Evolutionary conservation across 2,329 filamentous ascomycete genomes (phyloP), one percentile per base, ranked within the genome.

Genomic region (Fusarium sp.): DNA sequence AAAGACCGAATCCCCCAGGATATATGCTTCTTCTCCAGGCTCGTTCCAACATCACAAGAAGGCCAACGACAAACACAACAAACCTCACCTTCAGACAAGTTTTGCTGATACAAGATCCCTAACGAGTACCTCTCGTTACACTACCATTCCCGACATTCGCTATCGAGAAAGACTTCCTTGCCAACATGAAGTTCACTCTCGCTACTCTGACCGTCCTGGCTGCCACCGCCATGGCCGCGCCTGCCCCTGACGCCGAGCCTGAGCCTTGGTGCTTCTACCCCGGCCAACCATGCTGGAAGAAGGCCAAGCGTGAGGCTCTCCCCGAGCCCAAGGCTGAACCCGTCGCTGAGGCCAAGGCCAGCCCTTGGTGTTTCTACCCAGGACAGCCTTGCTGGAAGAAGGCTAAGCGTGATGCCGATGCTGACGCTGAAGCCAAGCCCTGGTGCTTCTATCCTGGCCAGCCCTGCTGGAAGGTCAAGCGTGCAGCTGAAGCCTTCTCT

Each of bases 381-480:
- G 69, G 69, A 0, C 69, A 72, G 0, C 69, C 65, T 0, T 72
- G 70, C 20, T 71, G 68, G 69, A 71, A 71, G 47, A 52, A 52
- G 38, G 38, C 57, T 2, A 71, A 74, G 9, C 66, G 70, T 2
- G 71, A 73, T 2, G 54, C 69, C 2, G 25, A 77, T 1, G 73
- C 78, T 50, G 67, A 66, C 36, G 66, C 78, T 50, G 77, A 58
- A 72, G 35, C 73, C 76, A 18, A 78, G 50, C 77, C 79, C 6
- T 81, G 80, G 73, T 86, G 86, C 77, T 73, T 81, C 70, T 77
- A 80, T 40, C 79, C 79, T 33, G 85, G 85, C 36, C 79, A 83
- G 67, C 75, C 79, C n/a, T 87, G 86, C 81, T 80, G 78, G 77
- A 84, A 84, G 74, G 81, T 79, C 64, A 85, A 83, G 78, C 83